phyloP scores from a whole-genome alignment of 2,329 filamentous ascomycete species.

The Geosmithia putterillii region DNA sequence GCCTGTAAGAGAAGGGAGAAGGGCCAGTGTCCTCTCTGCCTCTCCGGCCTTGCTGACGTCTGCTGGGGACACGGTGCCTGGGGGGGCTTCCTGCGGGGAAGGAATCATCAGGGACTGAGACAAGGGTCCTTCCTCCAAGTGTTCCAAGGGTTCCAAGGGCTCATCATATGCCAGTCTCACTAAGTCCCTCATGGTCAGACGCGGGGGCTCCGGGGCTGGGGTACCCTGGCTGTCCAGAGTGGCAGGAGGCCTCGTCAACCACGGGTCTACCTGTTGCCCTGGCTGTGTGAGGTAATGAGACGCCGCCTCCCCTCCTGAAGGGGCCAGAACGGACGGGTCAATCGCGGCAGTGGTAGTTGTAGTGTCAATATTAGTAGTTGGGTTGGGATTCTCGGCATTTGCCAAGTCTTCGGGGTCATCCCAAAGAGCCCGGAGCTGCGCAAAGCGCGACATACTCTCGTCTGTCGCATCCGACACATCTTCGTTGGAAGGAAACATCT shows the following conservation, averaged over 20 bases:
- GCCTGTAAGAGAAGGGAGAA: slow-evolving; percentile 8
- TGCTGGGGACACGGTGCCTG: slow-evolving; percentile 23
- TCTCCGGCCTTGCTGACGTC: slow-evolving; percentile 19
- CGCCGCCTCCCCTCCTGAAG: neutral
- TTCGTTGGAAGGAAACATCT: neutral
- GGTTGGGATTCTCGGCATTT: neutral
- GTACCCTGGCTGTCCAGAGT: no score
- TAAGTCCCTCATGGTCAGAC: neutral
- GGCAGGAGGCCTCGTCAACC: neutral
- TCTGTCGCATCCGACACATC: neutral
- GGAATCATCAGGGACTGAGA: slow-evolving; percentile 9
- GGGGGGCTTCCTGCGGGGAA: slow-evolving; percentile 2
- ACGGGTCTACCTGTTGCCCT: neutral
- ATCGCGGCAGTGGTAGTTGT: neutral
- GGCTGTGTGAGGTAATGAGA: neutral
- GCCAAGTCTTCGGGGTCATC: neutral
- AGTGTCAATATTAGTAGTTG: neutral
- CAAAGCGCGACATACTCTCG: neutral
- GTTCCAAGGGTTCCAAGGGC: no score
- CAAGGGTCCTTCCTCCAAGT: slow-evolving; percentile 1
- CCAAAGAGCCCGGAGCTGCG: neutral
- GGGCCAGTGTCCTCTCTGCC: slow-evolving; percentile 8
- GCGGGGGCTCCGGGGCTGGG: no score
- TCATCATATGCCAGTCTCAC: neutral
- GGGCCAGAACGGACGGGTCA: neutral